Conservation (phyloP, 2,329 filamentous ascomycete genomes). For the Scortechinia acanthostroma region DNA sequence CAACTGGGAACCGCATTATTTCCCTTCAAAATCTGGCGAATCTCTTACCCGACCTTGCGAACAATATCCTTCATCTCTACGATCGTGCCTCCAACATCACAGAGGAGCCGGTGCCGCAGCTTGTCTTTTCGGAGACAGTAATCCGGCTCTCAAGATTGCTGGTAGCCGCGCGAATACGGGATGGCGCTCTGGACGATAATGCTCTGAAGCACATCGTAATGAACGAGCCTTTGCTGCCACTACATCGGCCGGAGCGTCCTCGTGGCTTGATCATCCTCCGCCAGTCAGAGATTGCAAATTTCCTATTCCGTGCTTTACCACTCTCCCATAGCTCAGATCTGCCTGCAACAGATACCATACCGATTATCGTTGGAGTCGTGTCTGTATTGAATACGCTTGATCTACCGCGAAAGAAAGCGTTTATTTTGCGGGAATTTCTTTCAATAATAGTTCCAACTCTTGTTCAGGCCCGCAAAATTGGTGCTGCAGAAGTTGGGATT, state of each 20-base stretch:
- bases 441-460: conserved; percentile 45
- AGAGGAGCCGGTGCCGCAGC: conserved; percentile 39
- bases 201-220: conserved; percentile 33
- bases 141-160: conserved; percentile 44
- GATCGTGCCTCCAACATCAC: conserved; percentile 39
- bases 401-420: conserved; percentile 53
- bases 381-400: conserved; percentile 45
- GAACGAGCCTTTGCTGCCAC: conserved; percentile 27
- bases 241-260: conserved; percentile 20
- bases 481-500: conserved; percentile 57
- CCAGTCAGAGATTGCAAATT: conserved; percentile 33
- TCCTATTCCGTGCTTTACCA: conserved; percentile 37
- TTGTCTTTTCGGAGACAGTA: conserved; percentile 46
- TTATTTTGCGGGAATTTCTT: conserved; percentile 51
- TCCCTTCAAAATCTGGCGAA: conserved; percentile 39
- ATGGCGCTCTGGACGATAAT: conserved; percentile 38
- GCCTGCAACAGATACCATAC: conserved; percentile 41
- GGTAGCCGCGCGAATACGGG: conserved; percentile 36
- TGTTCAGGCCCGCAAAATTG: conserved; percentile 53
- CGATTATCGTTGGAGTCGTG: conserved; percentile 47
- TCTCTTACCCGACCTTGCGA: conserved; percentile 44
- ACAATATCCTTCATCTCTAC: conserved; percentile 47
- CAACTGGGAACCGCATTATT: conserved; percentile 23
- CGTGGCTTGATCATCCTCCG: conserved; percentile 19
- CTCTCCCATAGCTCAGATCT: conserved; percentile 31